Evolutionary conservation across 2,329 filamentous ascomycete species (phyloP).

Genomic region (Penicillium vulpinum): DNA sequence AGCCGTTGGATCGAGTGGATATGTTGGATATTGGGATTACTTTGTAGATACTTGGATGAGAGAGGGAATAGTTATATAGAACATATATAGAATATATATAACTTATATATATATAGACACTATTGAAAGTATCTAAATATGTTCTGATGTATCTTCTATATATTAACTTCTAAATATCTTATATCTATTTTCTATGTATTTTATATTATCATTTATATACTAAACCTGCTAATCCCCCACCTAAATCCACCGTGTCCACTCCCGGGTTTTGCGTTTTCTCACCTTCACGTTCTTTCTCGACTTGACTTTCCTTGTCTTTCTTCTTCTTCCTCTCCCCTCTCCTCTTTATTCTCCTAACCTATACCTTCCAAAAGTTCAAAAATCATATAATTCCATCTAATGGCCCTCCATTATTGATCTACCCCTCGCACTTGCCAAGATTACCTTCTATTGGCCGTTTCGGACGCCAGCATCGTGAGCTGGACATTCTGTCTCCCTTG

Average conservation of each 20-base stretch:
- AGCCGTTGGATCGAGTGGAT: slow-evolving; percentile 30
- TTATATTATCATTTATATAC: no score
- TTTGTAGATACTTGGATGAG: no score
- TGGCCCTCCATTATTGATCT: slow-evolving; percentile 1
- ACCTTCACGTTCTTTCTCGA: background rate
- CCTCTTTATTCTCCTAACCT: background rate
- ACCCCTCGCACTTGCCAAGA: slow-evolving; percentile 19
- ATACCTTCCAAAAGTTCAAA: no score
- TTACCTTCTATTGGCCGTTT: slow-evolving; percentile 20
- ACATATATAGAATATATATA: no score
- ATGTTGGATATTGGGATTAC: background rate
- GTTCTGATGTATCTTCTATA: no score
- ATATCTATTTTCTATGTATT: no score
- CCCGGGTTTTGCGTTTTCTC: background rate
- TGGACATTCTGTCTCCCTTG: slow-evolving; percentile 32
- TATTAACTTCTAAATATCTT: no score
- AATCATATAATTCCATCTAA: no score
- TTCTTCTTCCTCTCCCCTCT: background rate
- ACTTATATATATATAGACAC: no score
- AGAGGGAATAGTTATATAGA: no score
- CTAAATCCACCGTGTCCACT: slow-evolving; percentile 9
- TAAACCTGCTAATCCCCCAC: slow-evolving; percentile 9
- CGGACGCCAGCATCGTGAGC: slow-evolving; percentile 21
- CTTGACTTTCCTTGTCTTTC: background rate
- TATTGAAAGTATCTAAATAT: no score